A percentile compares a stretch with the other conserved stretches of the same genome.
Evolutionary conservation across 352 stramenopile genomes (phyloP).

Genomic region (Pilasporangium apinafurcum): DNA sequence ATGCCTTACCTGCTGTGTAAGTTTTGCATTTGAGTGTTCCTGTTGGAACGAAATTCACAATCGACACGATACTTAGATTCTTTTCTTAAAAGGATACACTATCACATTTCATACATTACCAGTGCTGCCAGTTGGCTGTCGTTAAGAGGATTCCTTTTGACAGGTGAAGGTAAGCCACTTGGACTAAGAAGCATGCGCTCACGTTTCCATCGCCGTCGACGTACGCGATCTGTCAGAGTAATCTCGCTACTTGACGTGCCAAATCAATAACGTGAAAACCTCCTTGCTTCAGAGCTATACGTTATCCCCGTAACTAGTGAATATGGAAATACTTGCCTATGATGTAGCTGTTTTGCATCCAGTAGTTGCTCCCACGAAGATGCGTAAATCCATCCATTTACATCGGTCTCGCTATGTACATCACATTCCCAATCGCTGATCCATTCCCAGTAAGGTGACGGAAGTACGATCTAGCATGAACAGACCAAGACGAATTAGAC

Average conservation of each 20-base stretch:
- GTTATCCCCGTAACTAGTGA: too few species aligned
- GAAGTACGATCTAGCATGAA: slow-evolving; percentile 27
- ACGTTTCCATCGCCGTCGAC: slow-evolving; percentile 48
- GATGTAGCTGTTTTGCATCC: slow-evolving; percentile 4
- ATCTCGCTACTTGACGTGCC: slow-evolving; percentile 18
- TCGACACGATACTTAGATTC: neutral
- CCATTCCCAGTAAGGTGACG: slow-evolving; percentile 56
- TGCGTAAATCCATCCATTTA: slow-evolving; percentile 52
- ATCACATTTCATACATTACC: slow-evolving; percentile 14
- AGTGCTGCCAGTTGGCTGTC: slow-evolving; percentile 24
- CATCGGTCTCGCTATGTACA: slow-evolving; percentile 38
- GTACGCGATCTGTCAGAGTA: slow-evolving; percentile 22
- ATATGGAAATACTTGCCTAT: too few species aligned
- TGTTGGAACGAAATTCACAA: slow-evolving; percentile 9
- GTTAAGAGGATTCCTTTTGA: slow-evolving; percentile 20
- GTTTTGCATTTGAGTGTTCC: slow-evolving; percentile 47
- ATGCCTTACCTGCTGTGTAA: slow-evolving; percentile 46
- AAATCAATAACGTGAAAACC: neutral
- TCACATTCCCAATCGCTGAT: slow-evolving; percentile 41
- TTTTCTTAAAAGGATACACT: neutral
- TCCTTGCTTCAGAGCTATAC: too few species aligned
- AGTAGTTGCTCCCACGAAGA: slow-evolving; percentile 20
- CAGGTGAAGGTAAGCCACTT: slow-evolving; percentile 14
- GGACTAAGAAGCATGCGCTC: slow-evolving; percentile 42
- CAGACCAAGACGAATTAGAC: neutral